Evolutionary conservation across 768 basidiomycete genomes (phyloP).

Genomic region (Leccinum obscurum): DNA sequence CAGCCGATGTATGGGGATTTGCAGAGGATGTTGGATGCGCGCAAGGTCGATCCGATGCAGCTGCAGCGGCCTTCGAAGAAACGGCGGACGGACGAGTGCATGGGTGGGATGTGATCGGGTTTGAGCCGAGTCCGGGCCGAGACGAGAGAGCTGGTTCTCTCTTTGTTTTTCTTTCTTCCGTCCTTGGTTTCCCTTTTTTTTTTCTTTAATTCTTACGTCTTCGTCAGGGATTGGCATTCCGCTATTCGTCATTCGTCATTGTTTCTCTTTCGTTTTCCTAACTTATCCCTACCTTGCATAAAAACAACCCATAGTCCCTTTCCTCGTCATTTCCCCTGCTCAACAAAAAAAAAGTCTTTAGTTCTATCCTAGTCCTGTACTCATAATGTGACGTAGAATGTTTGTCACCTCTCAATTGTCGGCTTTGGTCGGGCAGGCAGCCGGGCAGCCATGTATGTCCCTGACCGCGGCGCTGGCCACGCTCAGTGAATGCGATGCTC

Average conservation of each 20-base stretch:
- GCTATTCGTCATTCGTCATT: neutral
- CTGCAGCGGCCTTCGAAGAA: conserved; percentile 28
- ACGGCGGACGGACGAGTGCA: conserved; percentile 29
- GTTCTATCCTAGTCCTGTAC: neutral
- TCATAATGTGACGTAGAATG: neutral
- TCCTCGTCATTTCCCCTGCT: neutral
- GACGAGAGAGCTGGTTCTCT: too few relatives aligned
- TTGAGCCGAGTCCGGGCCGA: too few relatives aligned
- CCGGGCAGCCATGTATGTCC: neutral
- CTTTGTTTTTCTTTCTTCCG: neutral
- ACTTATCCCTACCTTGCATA: neutral
- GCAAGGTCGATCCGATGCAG: conserved; percentile 22
- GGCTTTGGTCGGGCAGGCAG: neutral
- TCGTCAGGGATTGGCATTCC: neutral
- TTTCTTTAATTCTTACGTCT: neutral
- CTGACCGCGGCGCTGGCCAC: too few relatives aligned
- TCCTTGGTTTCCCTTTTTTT: neutral
- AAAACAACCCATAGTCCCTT: neutral
- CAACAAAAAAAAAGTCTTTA: neutral
- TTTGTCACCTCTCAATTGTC: neutral
- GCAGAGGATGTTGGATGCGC: conserved; percentile 29
- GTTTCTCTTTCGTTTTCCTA: neutral
- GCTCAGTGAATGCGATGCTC: neutral
- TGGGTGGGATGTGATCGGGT: neutral
- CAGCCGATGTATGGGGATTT: too few relatives aligned